Evolutionary conservation across 352 stramenopile species (phyloP).

Genomic region (Phytophthora colocasiae): DNA sequence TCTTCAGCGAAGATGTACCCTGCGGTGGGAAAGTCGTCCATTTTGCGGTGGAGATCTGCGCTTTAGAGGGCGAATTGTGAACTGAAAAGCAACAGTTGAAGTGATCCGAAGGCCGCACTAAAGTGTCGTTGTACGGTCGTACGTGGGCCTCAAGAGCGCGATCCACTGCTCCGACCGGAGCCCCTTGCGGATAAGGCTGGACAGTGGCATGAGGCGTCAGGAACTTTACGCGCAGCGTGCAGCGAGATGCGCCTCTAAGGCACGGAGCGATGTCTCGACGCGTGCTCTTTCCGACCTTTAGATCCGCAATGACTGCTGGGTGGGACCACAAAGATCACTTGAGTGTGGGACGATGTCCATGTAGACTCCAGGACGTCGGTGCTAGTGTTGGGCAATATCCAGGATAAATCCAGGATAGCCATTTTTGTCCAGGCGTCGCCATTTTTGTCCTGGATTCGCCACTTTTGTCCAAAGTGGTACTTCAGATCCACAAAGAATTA

Average conservation of each 20-base stretch:
- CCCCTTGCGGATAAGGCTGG: background rate
- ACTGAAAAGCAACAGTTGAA: constrained; percentile 22
- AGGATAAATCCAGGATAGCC: too few species aligned
- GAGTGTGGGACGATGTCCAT: background rate
- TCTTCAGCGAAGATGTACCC: constrained; percentile 41
- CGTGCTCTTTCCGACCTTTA: constrained; percentile 12
- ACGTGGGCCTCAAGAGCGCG: constrained; percentile 4
- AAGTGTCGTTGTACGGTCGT: constrained; percentile 9
- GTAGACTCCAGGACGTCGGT: background rate
- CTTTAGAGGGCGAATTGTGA: constrained; percentile 15
- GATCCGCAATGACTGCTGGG: background rate
- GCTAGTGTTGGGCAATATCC: too few species aligned
- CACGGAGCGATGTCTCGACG: constrained; percentile 12
- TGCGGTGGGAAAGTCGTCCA: constrained; percentile 32
- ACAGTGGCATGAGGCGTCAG: background rate
- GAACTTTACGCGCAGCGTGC: constrained; percentile 22
- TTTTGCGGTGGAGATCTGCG: constrained; percentile 7
- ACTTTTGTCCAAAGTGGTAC: too few species aligned
- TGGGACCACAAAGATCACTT: constrained; percentile 2
- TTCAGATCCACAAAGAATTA: too few species aligned
- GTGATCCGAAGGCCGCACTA: constrained; percentile 11
- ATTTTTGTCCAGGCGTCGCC: too few species aligned
- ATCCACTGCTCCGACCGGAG: constrained; percentile 4
- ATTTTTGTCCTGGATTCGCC: too few species aligned
- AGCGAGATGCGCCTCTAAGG: constrained; percentile 11